Percentiles rank a stretch among this genome's conserved stretches.
Evolutionary conservation across 2,329 filamentous ascomycete genomes (phyloP).

Genomic region (Aspergillus jensenii): DNA sequence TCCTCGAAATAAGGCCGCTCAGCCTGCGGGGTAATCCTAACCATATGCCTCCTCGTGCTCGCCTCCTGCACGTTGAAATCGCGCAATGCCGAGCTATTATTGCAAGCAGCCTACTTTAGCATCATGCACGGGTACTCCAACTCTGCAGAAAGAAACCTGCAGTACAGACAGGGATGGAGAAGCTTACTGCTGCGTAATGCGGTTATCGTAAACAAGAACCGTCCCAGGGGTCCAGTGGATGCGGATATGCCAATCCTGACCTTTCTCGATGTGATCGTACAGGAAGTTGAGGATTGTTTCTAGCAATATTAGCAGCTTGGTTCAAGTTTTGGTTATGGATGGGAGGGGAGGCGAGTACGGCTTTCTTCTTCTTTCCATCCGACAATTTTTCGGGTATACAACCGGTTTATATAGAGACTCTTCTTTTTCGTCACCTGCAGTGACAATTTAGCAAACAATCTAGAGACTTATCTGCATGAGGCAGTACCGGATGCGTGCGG

Average conservation of each 20-base stretch:
- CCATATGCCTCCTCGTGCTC: background rate
- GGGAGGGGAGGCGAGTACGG: too few relatives aligned
- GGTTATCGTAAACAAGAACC: background rate
- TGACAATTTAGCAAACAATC: background rate
- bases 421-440: background rate
- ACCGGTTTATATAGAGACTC: background rate
- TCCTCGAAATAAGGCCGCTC: background rate
- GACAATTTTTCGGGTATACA: background rate
- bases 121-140: background rate
- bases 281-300: background rate
- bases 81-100: background rate
- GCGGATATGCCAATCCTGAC: background rate
- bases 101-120: background rate
- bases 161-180: too few relatives aligned
- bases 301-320: background rate
- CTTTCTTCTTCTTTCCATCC: constrained; percentile 3
- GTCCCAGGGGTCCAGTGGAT: background rate
- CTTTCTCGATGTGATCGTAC: background rate
- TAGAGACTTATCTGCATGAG: background rate
- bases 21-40: background rate
- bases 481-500: background rate
- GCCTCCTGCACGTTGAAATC: background rate
- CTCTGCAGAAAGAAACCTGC: background rate
- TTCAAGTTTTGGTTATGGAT: background rate
- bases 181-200: background rate